Base-by-base conservation (phyloP, 2,329 filamentous ascomycete species). In the Huntiella decipiens region DNA sequence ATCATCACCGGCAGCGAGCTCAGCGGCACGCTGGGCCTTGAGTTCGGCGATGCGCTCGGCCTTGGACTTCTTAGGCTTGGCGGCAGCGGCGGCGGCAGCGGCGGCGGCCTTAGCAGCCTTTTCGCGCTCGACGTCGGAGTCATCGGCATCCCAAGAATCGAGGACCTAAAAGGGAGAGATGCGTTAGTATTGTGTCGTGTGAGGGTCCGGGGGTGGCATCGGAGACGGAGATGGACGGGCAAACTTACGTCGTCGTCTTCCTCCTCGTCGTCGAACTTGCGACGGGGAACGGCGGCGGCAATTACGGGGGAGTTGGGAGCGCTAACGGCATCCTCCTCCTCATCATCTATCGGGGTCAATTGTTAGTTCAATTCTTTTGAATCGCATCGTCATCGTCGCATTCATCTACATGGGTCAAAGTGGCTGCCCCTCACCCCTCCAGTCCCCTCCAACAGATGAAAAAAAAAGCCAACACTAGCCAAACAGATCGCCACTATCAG, bases 101-200 rank as follows among this genome's bases (percentile, higher is more conserved):
- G 82, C 84, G 64, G 93, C 92, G 45, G 76, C 81, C 58, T 84
- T 87, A 4, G 73, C 79, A 43, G 75, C 83, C 70, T 96, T 98
- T 64, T 95, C 87, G 56, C 86, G 82, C 68, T 98, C 91, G 56
- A 79, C 88, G 57, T 98, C 91, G 51, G 86, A 94, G 66, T 98
- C 91, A 58, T 96, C 91, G 49, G 84, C 88, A 57, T 96, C 87
- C 91, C 91, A 98, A 32, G 84, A 88, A 50, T 98, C 91, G 58
- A 95, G 74, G 48, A 96, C 84, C 80, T 94, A 40, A 38, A n/a
- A 11, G 17, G n/a, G 6, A 22, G 11, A 36, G 28, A 7, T 15
- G 11, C 4, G 11, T 32, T 48, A 32, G 38, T 43, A 7, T 32
- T 38, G 39, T 37, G 33, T 4, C n/a, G 16, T 12, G n/a, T 28